A percentile compares a stretch with the other conserved stretches of the same genome.
Conservation (phyloP, 345 rosid species). For the Fremontodendron californicum region DNA sequence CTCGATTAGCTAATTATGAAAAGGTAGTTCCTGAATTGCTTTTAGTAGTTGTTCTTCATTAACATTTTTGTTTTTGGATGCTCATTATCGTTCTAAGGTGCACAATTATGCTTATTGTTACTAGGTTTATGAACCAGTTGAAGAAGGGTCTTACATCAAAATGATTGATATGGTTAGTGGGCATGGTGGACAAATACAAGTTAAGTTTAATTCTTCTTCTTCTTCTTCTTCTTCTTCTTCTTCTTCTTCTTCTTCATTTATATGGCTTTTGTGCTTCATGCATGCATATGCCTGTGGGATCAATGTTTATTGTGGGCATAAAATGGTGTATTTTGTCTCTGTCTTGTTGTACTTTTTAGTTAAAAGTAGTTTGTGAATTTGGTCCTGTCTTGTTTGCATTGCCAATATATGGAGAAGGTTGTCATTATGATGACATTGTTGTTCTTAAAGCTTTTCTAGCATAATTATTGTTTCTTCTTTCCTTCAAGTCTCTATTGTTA, state of each 20-base stretch:
- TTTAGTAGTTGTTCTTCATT: constrained; percentile 15
- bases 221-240: not conserved
- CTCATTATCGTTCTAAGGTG: constrained; percentile 8
- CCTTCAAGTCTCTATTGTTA: not conserved
- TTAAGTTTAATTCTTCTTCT: constrained; percentile 24
- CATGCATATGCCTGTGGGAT: not conserved
- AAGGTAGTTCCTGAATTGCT: constrained; percentile 45
- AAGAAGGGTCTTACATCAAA: constrained; percentile 98
- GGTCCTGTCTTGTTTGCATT: not conserved
- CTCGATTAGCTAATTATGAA: constrained; percentile 80
- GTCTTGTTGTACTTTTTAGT: not conserved
- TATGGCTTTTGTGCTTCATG: not conserved
- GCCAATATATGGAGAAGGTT: not conserved
- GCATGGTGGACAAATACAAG: constrained; percentile 95
- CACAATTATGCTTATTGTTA: constrained; percentile 20
- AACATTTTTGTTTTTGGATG: constrained; percentile 9
- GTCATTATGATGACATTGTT: not conserved
- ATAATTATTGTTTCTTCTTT: constrained; percentile 12
- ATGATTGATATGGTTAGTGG: constrained; percentile 99
- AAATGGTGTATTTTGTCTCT: not conserved
- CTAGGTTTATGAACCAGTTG: constrained; percentile 98
- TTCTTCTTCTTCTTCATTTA: constrained; percentile 1
- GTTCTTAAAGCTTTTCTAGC: constrained; percentile 5
- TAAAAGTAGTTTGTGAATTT: not conserved
- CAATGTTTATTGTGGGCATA: not conserved